Conservation (phyloP, 2,329 filamentous ascomycete species). For the Cladosporium colombiae region DNA sequence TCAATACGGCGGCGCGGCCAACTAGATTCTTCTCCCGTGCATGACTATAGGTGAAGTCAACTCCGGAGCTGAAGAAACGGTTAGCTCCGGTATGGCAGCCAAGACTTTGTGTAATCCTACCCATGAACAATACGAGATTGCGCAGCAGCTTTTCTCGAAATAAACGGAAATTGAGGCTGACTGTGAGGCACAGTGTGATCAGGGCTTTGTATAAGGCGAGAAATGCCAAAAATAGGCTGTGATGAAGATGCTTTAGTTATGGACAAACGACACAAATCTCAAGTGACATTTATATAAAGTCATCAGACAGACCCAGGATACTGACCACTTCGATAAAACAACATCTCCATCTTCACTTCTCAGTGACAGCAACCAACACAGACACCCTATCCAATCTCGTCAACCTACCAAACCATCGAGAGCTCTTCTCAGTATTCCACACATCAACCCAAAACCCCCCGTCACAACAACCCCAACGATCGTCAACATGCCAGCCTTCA, state of each 20-base stretch:
- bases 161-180: neutral
- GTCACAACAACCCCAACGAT: neutral
- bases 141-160: neutral
- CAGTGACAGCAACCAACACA: neutral
- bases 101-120: neutral
- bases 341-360: neutral
- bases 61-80: neutral
- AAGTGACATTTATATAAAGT: neutral
- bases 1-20: neutral
- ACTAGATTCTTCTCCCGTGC: too few species aligned
- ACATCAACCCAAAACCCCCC: neutral
- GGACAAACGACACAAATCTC: neutral
- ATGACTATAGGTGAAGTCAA: neutral
- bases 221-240: neutral
- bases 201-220: neutral
- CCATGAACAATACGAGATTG: neutral
- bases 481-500: neutral
- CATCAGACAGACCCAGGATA: neutral
- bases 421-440: neutral
- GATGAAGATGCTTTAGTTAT: neutral
- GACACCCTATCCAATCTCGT: neutral
- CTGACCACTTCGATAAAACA: neutral
- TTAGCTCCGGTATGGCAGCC: neutral
- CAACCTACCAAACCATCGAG: neutral
- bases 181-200: neutral